Evolutionary conservation across 257 asterid genomes (phyloP), one percentile per base, ranked within the genome.

Genomic region (Petunia axillaris): DNA sequence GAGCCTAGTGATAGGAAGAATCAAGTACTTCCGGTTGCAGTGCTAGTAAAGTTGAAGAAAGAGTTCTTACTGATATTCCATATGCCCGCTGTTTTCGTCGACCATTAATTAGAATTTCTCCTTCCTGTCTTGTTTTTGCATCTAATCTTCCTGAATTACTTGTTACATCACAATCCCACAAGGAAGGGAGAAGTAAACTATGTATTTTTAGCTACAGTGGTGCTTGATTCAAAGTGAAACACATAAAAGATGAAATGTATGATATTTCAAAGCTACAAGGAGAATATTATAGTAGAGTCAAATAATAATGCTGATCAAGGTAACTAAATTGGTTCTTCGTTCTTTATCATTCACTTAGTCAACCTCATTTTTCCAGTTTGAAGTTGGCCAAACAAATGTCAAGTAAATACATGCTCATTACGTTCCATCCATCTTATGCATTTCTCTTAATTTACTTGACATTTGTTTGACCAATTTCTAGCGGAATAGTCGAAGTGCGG

Each of bases 51-150:
- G 46, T 44, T 13, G 35, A 50, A 52, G 40, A 50, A 58, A 81
- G 77, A n/a, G 25, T 25, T 58, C 54, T 54, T 85, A 88, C 95
- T 77, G 91, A 91, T 55, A 93, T 88, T 48, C 91, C 93, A 84
- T 86, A 89, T 0, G 95, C 91, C 59, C 89, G 90, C 74, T 83
- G 80, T 40, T 83, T 91, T 68, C 83, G 80, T 38, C 76, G 79
- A 50, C 95, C 95, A 68, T 91, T 89, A 13, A 88, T 82, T 15
- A 89, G 71, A 15, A 91, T 89, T 37, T 88, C 87, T 4, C 95
- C 95, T 54, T 76, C 83, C 40, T 84, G 82, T 82, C 85, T 85
- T 43, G 86, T 81, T 73, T 75, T 86, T 38, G 89, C 78, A 78
- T 79, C 84, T 41, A 91, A 54, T 85, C 94, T 91, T 46, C 94